phyloP scores from a whole-genome alignment of 1,284 basidiomycete genomes.

The Wallemia ichthyophaga region DNA sequence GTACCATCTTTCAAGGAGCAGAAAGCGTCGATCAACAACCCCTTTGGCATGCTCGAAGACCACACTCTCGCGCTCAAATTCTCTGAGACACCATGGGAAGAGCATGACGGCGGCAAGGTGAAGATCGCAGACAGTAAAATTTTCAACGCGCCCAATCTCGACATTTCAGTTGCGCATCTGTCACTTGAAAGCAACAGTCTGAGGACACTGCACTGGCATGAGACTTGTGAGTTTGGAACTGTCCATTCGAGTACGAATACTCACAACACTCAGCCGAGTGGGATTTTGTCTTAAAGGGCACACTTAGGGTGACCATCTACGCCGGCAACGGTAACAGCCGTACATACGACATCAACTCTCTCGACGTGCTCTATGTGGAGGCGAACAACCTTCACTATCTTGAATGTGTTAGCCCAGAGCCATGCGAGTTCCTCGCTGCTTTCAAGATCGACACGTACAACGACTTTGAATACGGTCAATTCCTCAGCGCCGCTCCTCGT shows the following conservation, averaged over 20 bases:
- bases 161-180: not conserved
- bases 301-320: not conserved
- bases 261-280: not conserved
- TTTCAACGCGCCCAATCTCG: not conserved
- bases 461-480: not conserved
- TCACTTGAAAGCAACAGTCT: not conserved
- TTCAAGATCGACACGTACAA: not conserved
- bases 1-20: not conserved
- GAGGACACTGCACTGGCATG: no score
- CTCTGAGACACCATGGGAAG: not conserved
- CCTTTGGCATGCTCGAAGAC: not conserved
- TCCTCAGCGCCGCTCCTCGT: not conserved
- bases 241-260: no score
- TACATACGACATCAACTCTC: not conserved
- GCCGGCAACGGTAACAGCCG: not conserved
- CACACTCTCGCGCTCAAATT: not conserved
- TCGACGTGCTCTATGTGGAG: not conserved
- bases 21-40: not conserved
- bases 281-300: not conserved
- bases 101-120: not conserved
- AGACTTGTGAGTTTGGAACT: no score
- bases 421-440: not conserved
- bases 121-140: not conserved
- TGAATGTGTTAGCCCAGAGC: not conserved
- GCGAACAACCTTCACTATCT: not conserved